A percentile compares a stretch with the other conserved stretches of the same genome.
phyloP scores from a whole-genome alignment of 306 rosid species.

The Prunus mira region DNA sequence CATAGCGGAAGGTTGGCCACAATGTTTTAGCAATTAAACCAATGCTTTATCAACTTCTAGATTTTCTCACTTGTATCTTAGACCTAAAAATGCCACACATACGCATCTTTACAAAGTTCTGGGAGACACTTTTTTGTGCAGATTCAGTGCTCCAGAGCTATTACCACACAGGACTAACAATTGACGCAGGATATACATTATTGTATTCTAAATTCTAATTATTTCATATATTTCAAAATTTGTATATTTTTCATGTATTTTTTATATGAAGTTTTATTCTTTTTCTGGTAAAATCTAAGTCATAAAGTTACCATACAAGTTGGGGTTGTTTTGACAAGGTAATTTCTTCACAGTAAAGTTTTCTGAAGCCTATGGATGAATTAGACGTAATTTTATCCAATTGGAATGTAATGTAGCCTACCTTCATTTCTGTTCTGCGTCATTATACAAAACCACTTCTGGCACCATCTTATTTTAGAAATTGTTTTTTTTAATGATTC shows the following conservation, averaged over 20 bases:
- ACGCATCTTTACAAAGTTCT: not conserved
- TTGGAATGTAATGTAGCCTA: too few relatives aligned
- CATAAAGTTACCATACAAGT: too few relatives aligned
- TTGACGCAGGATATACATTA: not conserved
- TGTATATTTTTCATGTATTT: too few relatives aligned
- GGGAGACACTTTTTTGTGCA: not conserved
- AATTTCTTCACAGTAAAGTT: too few relatives aligned
- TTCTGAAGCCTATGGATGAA: too few relatives aligned
- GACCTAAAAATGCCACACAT: not conserved
- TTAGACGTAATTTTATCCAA: too few relatives aligned
- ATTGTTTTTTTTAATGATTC: not conserved
- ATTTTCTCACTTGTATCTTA: not conserved
- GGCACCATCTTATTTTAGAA: not conserved
- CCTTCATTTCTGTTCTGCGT: not conserved
- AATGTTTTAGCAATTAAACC: not conserved
- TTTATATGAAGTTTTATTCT: too few relatives aligned
- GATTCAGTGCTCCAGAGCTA: not conserved
- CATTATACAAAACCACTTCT: not conserved
- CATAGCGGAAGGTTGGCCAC: not conserved
- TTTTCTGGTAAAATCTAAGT: too few relatives aligned
- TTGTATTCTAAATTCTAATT: not conserved
- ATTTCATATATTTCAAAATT: too few relatives aligned
- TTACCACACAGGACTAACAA: not conserved
- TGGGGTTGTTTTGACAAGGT: too few relatives aligned
- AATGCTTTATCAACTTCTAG: not conserved